Percentiles rank a stretch among this genome's conserved stretches.
Conservation (phyloP, 345 rosid species). For the Xanthoceras sorbifolium region DNA sequence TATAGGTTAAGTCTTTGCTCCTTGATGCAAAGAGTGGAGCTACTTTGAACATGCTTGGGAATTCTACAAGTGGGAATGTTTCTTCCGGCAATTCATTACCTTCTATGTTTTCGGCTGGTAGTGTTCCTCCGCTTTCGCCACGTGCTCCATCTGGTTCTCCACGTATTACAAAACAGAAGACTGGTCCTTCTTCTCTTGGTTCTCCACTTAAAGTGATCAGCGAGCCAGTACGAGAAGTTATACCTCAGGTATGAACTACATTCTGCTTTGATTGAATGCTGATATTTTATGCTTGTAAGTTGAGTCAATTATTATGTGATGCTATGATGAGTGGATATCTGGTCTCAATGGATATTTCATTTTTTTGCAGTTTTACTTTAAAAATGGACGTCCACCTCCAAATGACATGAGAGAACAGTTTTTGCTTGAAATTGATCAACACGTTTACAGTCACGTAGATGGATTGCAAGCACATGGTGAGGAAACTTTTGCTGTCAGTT, state of each 20-base stretch:
- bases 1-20: slow-evolving; percentile 73
- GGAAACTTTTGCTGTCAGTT: not conserved
- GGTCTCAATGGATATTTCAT: slow-evolving; percentile 4
- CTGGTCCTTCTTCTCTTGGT: slow-evolving; percentile 77
- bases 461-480: slow-evolving; percentile 78
- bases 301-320: not conserved
- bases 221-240: slow-evolving; percentile 76
- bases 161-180: slow-evolving; percentile 70
- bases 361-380: slow-evolving; percentile 85
- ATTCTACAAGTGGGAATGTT: slow-evolving; percentile 55
- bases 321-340: not conserved
- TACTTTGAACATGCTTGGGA: slow-evolving; percentile 70
- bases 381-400: slow-evolving; percentile 83
- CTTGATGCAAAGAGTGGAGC: slow-evolving; percentile 76
- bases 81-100: slow-evolving; percentile 70
- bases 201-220: slow-evolving; percentile 79
- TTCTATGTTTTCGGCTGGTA: slow-evolving; percentile 92
- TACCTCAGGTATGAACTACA: slow-evolving; percentile 77
- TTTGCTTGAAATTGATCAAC: slow-evolving; percentile 63
- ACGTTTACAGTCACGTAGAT: slow-evolving; percentile 63
- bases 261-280: slow-evolving; percentile 8
- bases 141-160: slow-evolving; percentile 89
- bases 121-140: slow-evolving; percentile 97
- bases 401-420: slow-evolving; percentile 72
- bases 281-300: not conserved